Evolutionary conservation across 1,139 yeast genomes (phyloP).

Genomic region (Magnusiomyces tetraspermus): DNA sequence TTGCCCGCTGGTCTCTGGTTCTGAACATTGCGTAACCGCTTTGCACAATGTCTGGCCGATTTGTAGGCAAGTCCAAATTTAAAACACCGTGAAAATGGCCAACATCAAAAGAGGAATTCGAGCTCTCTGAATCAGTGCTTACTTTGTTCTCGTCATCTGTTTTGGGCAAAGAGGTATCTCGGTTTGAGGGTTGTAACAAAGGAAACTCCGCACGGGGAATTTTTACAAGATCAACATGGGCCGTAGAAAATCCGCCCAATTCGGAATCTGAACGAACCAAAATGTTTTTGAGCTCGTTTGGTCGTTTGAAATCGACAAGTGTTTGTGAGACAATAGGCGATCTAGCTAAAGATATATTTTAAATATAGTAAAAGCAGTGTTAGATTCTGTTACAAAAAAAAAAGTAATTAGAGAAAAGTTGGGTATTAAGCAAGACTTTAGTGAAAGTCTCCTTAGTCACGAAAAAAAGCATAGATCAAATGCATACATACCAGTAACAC

Average conservation of each 20-base stretch:
- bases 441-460: too few species aligned
- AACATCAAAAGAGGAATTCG: not conserved
- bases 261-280: conserved; percentile 63
- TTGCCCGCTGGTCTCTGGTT: conserved; percentile 46
- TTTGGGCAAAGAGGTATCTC: too few species aligned
- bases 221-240: conserved; percentile 38
- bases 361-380: not conserved
- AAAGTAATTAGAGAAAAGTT: not conserved
- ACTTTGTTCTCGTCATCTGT: conserved; percentile 9
- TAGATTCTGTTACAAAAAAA: not conserved
- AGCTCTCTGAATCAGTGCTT: not conserved
- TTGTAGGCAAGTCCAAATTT: conserved; percentile 64
- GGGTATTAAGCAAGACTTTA: not conserved
- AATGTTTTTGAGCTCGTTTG: conserved; percentile 39
- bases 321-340: conserved; percentile 20
- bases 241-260: conserved; percentile 71
- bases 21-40: conserved; percentile 87
- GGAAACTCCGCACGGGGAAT: conserved; percentile 24
- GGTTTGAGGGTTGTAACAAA: conserved; percentile 12
- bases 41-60: conserved; percentile 55
- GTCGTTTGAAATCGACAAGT: conserved; percentile 48
- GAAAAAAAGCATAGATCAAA: too few species aligned
- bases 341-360: conserved; percentile 3
- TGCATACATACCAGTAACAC: conserved; percentile 2
- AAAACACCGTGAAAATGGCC: conserved; percentile 65